These are phyloP conservation scores for Ophiostoma ulmi DNA, from an alignment of 2,329 filamentous ascomycete genomes.

Conservation along the genomic window DNA sequence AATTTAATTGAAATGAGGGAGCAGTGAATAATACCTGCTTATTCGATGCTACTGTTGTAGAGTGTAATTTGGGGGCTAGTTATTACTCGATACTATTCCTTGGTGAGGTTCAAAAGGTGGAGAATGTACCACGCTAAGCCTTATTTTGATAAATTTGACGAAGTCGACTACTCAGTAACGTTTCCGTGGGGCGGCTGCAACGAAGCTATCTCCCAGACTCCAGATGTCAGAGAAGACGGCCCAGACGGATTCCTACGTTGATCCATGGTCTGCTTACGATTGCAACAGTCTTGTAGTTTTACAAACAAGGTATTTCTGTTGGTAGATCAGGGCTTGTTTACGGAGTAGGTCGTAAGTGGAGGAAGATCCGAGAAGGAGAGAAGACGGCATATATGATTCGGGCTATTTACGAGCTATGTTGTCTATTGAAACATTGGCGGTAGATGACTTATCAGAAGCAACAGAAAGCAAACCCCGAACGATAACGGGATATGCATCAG, in stretches of 20 bases:
- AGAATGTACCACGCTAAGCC: neutral
- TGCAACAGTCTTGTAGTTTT: neutral
- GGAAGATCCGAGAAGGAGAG: neutral
- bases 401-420: neutral
- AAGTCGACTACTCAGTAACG: neutral
- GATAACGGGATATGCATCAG: neutral
- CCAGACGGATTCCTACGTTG: neutral
- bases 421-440: neutral
- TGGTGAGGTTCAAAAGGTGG: neutral
- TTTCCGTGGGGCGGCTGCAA: neutral
- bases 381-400: neutral
- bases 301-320: neutral
- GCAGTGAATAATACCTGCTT: neutral
- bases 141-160: conserved; percentile 11
- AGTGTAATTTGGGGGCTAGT: neutral
- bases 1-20: neutral
- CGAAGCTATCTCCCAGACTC: neutral
- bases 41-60: neutral
- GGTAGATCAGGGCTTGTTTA: neutral
- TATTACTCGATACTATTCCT: neutral
- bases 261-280: neutral
- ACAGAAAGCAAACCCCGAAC: neutral
- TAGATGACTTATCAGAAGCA: neutral
- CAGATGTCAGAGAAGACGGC: neutral
- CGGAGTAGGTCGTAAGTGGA: neutral